phyloP scores from a whole-genome alignment of 2,329 filamentous ascomycete species.

The Elsinoe ampelina region DNA sequence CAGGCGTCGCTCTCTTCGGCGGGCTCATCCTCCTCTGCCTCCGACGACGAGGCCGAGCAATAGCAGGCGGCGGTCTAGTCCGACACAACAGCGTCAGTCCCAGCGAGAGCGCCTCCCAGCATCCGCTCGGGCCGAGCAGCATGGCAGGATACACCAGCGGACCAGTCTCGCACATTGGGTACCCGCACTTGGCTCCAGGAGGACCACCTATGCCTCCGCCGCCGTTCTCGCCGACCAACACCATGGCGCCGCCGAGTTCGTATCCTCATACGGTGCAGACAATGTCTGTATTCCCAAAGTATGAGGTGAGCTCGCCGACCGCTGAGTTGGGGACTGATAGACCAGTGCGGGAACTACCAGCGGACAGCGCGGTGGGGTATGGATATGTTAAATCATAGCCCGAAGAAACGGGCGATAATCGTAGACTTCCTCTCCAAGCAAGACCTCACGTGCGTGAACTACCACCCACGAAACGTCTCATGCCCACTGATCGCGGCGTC shows the following conservation, averaged over 20 bases:
- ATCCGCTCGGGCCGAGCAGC: neutral
- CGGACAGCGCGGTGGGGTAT: neutral
- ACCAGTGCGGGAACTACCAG: neutral
- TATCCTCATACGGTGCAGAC: neutral
- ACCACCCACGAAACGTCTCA: constrained; percentile 29
- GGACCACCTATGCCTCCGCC: neutral
- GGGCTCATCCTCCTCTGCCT: neutral
- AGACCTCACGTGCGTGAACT: neutral
- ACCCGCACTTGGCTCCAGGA: neutral
- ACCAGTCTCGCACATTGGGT: neutral
- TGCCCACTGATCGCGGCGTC: constrained; percentile 24
- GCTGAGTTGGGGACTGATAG: neutral
- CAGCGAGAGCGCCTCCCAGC: constrained; percentile 3
- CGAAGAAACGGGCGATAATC: neutral
- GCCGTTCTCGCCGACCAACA: neutral
- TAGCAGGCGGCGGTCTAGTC: neutral
- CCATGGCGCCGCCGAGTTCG: neutral
- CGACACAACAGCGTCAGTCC: constrained; percentile 1
- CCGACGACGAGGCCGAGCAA: neutral
- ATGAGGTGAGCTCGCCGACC: neutral
- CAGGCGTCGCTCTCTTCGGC: neutral
- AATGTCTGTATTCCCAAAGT: neutral
- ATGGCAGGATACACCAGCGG: neutral
- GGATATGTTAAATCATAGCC: neutral
- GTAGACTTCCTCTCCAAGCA: neutral